Base-by-base conservation (phyloP, 495 filamentous ascomycete species). In the Lichina pygmaea region DNA sequence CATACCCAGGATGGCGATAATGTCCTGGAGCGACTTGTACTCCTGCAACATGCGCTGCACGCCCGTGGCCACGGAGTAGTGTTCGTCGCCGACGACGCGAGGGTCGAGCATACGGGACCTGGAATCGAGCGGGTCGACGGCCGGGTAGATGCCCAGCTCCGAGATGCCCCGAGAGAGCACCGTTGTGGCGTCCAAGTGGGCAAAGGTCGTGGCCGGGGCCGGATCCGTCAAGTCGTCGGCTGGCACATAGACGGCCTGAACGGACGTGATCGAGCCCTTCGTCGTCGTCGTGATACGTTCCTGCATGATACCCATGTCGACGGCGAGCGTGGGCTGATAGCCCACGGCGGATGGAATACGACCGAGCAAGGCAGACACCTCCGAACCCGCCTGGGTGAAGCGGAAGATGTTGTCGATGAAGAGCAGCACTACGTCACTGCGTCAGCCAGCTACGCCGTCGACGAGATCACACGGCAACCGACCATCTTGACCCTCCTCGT, bases 341-440 rank as follows among this genome's bases (percentile, higher is more conserved):
- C 89, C 89, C 78, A 97, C 89, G 61, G 89, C 89, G 72, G 89
- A 97, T 63, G 89, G 89, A 60, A 97, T 97, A 85, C 89, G 89
- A 73, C 89, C 89, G 46, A 97, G 76, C 62, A 97, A 74, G 59
- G 89, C 89, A 70, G 91, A 95, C 77, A 97, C 89, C 71, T 97
- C 89, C 59, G 89, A 95, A 83, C 89, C 89, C 64, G 89, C 89
- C 71, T 97, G 91, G 57, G 89, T 97, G 81, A 97, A 97, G 60
- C 89, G 83, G 82, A 94, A 94, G 67, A 97, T 95, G 75, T 97
- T 97, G 81, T 95, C 89, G 66, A 94, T 94, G 73, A 86, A 93
- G 65, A 93, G 81, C 60, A 93, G 76, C 78, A 93, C 82, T 78
- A 45, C 0, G 6, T 17, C 13, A 3, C 44, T 40, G 8, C 13